A percentile compares a stretch with the other conserved stretches of the same genome.
phyloP scores from a whole-genome alignment of 768 basidiomycete genomes.

The Leucogyrophana mollusca region DNA sequence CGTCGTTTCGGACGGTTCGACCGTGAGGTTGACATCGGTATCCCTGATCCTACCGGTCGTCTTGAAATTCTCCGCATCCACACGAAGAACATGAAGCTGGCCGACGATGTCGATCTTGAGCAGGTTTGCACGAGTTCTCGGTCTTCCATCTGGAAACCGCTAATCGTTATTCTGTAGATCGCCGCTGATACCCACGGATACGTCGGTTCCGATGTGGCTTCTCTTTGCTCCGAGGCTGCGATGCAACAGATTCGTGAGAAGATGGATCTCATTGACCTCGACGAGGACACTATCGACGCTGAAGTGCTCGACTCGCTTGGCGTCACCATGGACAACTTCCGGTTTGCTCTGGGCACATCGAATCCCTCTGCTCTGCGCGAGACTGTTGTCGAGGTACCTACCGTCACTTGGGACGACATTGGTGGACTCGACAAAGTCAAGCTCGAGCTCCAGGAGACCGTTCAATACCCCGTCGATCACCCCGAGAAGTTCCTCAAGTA shows the following conservation, averaged over 20 bases:
- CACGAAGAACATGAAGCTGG: constrained; percentile 99
- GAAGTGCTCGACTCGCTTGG: constrained; percentile 98
- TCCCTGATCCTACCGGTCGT: constrained; percentile 98
- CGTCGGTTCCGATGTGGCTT: constrained; percentile 96
- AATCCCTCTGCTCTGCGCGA: constrained; percentile 99
- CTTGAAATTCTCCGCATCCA: constrained; percentile 98
- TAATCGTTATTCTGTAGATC: constrained; percentile 54
- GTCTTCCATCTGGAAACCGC: neutral
- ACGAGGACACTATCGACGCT: constrained; percentile 98
- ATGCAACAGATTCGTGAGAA: constrained; percentile 99
- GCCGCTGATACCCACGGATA: constrained; percentile 99
- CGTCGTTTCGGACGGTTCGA: constrained; percentile 99
- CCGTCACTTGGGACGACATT: constrained; percentile 98
- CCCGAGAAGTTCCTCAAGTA: constrained; percentile 99
- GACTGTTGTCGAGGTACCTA: constrained; percentile 98
- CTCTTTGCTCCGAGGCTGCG: constrained; percentile 97
- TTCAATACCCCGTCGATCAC: constrained; percentile 99
- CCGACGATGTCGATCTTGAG: constrained; percentile 95
- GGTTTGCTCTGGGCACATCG: constrained; percentile 94
- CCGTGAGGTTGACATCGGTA: constrained; percentile 98
- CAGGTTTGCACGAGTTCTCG: constrained; percentile 48
- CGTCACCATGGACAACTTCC: constrained; percentile 99
- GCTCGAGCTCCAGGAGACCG: constrained; percentile 97
- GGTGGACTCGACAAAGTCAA: constrained; percentile 99
- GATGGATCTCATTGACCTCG: constrained; percentile 96